These are phyloP conservation scores for Boletus sensibilis DNA, from an alignment of 768 basidiomycete species.

Conservation along the genomic window DNA sequence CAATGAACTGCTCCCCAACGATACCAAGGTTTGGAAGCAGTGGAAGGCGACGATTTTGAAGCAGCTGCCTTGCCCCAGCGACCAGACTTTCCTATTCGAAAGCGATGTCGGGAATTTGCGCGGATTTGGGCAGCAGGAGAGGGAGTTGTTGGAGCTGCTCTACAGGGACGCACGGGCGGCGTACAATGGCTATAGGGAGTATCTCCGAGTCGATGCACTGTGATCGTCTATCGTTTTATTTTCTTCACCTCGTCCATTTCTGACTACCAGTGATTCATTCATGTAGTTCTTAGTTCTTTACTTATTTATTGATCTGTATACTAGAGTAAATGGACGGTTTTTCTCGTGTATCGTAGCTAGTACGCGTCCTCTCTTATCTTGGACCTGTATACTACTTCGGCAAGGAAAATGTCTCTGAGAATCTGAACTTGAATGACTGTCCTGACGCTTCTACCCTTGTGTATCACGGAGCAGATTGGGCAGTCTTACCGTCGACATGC, in stretches of 20 bases:
- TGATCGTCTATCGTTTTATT: not conserved
- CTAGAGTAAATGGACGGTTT: not conserved
- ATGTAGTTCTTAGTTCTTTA: not conserved
- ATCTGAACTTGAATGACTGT: not conserved
- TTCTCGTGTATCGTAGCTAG: not conserved
- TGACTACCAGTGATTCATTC: not conserved
- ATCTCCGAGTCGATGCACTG: not conserved
- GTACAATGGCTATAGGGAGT: constrained; percentile 12
- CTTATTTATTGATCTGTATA: not conserved
- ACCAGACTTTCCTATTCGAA: not conserved
- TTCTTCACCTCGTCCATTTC: not conserved
- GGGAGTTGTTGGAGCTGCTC: constrained; percentile 7
- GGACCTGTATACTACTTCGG: not conserved
- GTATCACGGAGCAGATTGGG: no score
- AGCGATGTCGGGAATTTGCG: not conserved
- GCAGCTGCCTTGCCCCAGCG: not conserved
- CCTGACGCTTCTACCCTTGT: no score
- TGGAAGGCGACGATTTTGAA: constrained; percentile 20
- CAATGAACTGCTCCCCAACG: constrained; percentile 18
- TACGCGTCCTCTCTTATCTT: not conserved
- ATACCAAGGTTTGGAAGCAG: constrained; percentile 19
- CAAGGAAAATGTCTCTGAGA: not conserved
- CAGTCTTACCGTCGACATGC: no score
- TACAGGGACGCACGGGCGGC: constrained; percentile 13
- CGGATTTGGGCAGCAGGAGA: constrained; percentile 9